phyloP scores from a whole-genome alignment of 306 rosid species.

The Delonix regia region DNA sequence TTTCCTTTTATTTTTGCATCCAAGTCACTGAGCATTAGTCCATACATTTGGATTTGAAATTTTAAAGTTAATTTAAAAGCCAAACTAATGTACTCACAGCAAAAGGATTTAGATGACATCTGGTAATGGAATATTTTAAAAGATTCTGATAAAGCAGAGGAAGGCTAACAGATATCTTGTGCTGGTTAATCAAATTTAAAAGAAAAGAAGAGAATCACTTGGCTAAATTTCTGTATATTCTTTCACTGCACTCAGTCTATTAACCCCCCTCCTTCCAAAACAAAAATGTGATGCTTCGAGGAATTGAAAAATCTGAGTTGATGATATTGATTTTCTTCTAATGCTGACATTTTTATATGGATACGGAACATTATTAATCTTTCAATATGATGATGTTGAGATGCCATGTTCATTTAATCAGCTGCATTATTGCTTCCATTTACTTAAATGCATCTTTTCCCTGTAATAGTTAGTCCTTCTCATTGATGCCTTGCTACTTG shows the following conservation, averaged over 20 bases:
- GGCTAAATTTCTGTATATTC: background rate
- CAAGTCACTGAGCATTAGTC: background rate
- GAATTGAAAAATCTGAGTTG: background rate
- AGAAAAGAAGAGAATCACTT: background rate
- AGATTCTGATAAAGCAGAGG: background rate
- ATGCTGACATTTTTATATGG: background rate
- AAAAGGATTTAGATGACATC: background rate
- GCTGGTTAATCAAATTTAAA: background rate
- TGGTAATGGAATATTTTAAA: background rate
- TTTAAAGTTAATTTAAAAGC: slow-evolving; percentile 17
- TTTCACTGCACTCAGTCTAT: background rate
- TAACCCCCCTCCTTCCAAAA: background rate
- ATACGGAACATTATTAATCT: background rate
- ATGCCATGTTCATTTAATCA: background rate
- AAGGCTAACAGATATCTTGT: background rate
- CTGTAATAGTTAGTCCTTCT: background rate
- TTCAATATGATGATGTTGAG: background rate
- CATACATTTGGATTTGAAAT: too few relatives aligned
- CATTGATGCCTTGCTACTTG: slow-evolving; percentile 19
- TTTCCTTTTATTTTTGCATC: slow-evolving; percentile 1
- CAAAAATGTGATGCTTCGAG: background rate
- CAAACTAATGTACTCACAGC: background rate
- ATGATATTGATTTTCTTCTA: background rate
- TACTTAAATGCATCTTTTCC: background rate
- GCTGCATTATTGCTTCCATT: slow-evolving; percentile 1